These are phyloP conservation scores for Penicillium digitatum DNA, from an alignment of 2,329 filamentous ascomycete species.

Conservation along the genomic window DNA sequence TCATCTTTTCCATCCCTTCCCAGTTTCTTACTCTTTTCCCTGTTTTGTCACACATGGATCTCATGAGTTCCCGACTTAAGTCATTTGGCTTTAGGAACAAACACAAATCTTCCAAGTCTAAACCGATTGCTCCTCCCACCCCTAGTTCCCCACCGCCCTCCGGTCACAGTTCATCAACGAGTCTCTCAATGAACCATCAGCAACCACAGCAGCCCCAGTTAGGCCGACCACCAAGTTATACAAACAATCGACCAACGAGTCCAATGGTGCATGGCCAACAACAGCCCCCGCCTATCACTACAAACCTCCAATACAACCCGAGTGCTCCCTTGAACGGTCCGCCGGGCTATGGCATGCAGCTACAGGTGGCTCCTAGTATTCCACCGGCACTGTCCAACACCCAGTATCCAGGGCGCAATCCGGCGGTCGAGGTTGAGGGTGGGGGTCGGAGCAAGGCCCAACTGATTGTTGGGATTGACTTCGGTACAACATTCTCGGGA, in stretches of 20 bases:
- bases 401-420: conserved; percentile 32
- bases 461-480: conserved; percentile 97
- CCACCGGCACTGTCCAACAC: conserved; percentile 24
- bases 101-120: conserved; percentile 27
- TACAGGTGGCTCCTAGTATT: conserved; percentile 28
- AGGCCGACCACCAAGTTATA: conserved; percentile 62
- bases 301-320: conserved; percentile 49
- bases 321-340: conserved; percentile 38
- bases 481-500: conserved; percentile 97
- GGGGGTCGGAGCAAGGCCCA: conserved; percentile 89
- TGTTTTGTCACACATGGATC: conserved; percentile 39
- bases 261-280: conserved; percentile 49
- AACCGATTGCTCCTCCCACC: conserved; percentile 32
- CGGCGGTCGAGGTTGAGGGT: conserved; percentile 70
- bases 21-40: not conserved
- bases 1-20: conserved; percentile 12
- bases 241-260: conserved; percentile 51
- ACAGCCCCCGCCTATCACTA: conserved; percentile 54
- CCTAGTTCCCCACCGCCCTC: conserved; percentile 39
- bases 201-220: conserved; percentile 40
- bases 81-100: conserved; percentile 47
- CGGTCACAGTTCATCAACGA: conserved; percentile 45
- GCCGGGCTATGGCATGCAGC: conserved; percentile 44
- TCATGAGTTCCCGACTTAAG: conserved; percentile 52
- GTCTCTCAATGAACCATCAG: conserved; percentile 52